These are phyloP conservation scores for Aspergillus mulundensis DNA, from an alignment of 495 filamentous ascomycete species.

Conservation along the genomic window DNA sequence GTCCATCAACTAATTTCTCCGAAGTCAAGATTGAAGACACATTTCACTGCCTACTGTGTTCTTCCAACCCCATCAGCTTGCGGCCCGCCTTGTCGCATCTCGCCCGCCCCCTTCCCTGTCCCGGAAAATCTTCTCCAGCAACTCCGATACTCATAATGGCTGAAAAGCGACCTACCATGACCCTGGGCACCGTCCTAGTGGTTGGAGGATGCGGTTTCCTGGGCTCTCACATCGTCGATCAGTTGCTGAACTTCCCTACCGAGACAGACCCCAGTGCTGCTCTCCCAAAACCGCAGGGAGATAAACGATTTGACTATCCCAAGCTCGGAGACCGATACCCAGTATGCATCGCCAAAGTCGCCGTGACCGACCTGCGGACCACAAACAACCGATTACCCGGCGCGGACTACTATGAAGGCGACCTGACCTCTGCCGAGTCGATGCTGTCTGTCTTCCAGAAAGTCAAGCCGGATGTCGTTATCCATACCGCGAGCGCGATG, in stretches of 20 bases:
- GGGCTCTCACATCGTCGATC: conserved; percentile 56
- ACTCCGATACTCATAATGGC: conserved; percentile 26
- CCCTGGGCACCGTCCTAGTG: conserved; percentile 49
- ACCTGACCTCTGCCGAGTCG: conserved; percentile 71
- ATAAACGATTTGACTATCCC: conserved; percentile 40
- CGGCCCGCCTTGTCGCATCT: conserved; percentile 12
- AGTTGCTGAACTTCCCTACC: conserved; percentile 51
- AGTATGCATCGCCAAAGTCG: conserved; percentile 52
- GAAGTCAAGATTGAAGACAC: conserved; percentile 12
- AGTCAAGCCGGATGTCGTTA: conserved; percentile 79
- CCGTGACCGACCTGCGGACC: conserved; percentile 83
- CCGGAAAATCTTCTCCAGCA: conserved; percentile 2
- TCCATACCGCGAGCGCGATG: conserved; percentile 86
- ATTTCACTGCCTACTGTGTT: not conserved
- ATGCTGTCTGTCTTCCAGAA: conserved; percentile 63
- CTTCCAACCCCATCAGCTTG: not conserved
- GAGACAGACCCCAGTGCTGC: conserved; percentile 43
- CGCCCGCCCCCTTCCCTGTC: conserved; percentile 9
- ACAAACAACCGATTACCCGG: conserved; percentile 68
- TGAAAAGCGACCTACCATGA: conserved; percentile 30
- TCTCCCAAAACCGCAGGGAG: conserved; percentile 35
- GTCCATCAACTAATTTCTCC: not conserved
- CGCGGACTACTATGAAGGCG: conserved; percentile 76
- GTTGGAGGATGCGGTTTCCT: conserved; percentile 57
- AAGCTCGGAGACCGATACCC: conserved; percentile 39